phyloP scores from a whole-genome alignment of 2,329 filamentous ascomycete genomes.

The Aureobasidium uvarum region DNA sequence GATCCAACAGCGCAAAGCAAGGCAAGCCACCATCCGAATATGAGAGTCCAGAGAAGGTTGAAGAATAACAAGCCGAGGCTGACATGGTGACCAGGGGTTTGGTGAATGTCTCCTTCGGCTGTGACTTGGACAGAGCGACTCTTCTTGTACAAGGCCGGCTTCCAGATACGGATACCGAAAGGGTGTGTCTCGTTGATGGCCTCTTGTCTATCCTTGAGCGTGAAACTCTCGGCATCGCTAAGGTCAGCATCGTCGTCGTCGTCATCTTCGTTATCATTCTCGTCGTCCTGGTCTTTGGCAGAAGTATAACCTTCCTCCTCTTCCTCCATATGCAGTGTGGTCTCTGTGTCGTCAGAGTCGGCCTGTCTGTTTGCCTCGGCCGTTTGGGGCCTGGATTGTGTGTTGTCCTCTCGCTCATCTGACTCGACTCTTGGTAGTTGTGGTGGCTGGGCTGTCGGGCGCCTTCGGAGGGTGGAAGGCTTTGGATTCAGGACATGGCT shows the following conservation, averaged over 20 bases:
- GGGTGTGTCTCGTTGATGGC: slow-evolving; percentile 99
- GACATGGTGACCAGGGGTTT: slow-evolving; percentile 82
- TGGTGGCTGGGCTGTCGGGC: slow-evolving; percentile 48
- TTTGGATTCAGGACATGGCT: slow-evolving; percentile 46
- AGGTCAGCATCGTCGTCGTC: slow-evolving; percentile 68
- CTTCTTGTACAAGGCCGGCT: slow-evolving; percentile 97
- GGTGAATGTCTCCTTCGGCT: slow-evolving; percentile 96
- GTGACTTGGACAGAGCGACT: slow-evolving; percentile 93
- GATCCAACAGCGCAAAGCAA: slow-evolving; percentile 71
- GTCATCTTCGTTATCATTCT: slow-evolving; percentile 41
- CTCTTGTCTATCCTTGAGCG: slow-evolving; percentile 91
- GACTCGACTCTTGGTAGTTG: slow-evolving; percentile 52
- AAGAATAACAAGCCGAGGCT: slow-evolving; percentile 81
- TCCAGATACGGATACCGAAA: slow-evolving; percentile 98
- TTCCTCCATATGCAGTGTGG: slow-evolving; percentile 42
- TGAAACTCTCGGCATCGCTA: slow-evolving; percentile 97
- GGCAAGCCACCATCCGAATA: slow-evolving; percentile 97
- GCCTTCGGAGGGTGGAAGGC: slow-evolving; percentile 53
- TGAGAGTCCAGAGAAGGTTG: slow-evolving; percentile 84
- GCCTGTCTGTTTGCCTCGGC: background rate
- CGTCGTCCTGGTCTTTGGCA: slow-evolving; percentile 42
- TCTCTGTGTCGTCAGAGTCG: slow-evolving; percentile 42
- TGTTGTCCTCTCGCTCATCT: slow-evolving; percentile 47
- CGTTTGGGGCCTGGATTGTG: slow-evolving; percentile 1
- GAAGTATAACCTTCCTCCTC: slow-evolving; percentile 35